Evolutionary conservation across 306 rosid genomes (phyloP), one percentile per base, ranked within the genome.

Genomic region (Medicago arabica): DNA sequence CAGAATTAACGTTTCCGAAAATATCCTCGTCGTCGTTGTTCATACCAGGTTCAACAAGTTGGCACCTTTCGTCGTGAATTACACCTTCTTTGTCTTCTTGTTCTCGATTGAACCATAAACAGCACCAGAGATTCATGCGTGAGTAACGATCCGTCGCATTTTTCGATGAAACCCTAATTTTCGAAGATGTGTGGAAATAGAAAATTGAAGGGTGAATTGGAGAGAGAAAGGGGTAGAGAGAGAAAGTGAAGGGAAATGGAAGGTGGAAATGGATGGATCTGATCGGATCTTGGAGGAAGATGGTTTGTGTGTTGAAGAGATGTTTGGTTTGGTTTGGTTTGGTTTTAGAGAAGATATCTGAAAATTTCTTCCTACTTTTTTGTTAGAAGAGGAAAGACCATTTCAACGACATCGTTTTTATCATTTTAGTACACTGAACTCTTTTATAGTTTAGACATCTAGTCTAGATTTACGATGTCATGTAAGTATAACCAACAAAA

Each of bases 121-220:
- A 87, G 64, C 89, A 89, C 93, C 89, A 90, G 83, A 86, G 87
- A 91, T 83, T 95, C 97, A 92, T 92, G 79, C 87, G 81, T 78
- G 81, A 38, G 82, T 71, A 49, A 72, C 77, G 92, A 93, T 91
- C 97, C 84, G 77, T 43, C 72, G 15, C 96, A 91, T 91, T 83
- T 91, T 83, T 82, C 44, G 40, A 4, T 12, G 15, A 84, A 92
- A 92, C 92, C 97, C 96, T 92, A 89, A 76, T 58, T 65, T 23
- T 28, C 2, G 10, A 38, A 2, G 39, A 63, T 46, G 34, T 28
- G 67, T 5, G 41, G 43, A 78, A 60, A 23, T 44, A 74, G 28
- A 12, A 74, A 28, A 44, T 69, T 39, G 68, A 75, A 17, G 36
- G 9, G 12, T 10, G 59, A 50, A 50, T 9, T 17, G 51, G n/a